A percentile compares a stretch with the other conserved stretches of the same genome.
phyloP scores from a whole-genome alignment of 2,329 filamentous ascomycete genomes.

The Nannizziopsis arthrosporioides region DNA sequence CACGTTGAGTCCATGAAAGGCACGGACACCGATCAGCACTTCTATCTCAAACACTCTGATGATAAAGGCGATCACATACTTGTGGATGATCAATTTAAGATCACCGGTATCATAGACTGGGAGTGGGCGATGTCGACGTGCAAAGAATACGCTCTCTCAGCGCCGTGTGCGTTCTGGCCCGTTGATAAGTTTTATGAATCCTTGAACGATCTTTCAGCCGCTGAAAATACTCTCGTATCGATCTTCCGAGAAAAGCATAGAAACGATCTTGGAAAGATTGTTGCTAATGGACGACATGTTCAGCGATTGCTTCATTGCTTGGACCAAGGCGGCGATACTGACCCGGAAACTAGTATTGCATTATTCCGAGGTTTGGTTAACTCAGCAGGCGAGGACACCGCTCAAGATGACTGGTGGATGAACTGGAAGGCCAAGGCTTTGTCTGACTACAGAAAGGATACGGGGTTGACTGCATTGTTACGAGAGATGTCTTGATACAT shows the following conservation, averaged over 20 bases:
- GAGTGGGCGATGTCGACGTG: slow-evolving; percentile 31
- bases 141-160: slow-evolving; percentile 33
- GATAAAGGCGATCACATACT: slow-evolving; percentile 43
- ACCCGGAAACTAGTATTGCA: background rate
- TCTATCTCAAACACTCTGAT: slow-evolving; percentile 38
- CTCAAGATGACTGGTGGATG: background rate
- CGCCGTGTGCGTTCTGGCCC: slow-evolving; percentile 31
- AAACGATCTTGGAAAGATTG: slow-evolving; percentile 24
- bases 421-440: background rate
- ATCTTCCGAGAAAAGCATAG: slow-evolving; percentile 27
- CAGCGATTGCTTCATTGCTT: background rate
- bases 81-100: slow-evolving; percentile 36
- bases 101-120: slow-evolving; percentile 42
- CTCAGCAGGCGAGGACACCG: background rate
- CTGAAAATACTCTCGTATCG: slow-evolving; percentile 30
- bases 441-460: background rate
- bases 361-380: background rate
- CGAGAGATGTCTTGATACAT: background rate
- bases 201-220: slow-evolving; percentile 26
- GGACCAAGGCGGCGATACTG: background rate
- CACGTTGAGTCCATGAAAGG: background rate
- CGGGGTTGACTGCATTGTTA: background rate
- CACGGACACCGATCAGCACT: slow-evolving; percentile 18
- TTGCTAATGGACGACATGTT: background rate
- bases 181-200: slow-evolving; percentile 35